A percentile compares a stretch with the other conserved stretches of the same genome.
Conservation (phyloP, 1,284 basidiomycete genomes). For the Xerocomus nothofagi region DNA sequence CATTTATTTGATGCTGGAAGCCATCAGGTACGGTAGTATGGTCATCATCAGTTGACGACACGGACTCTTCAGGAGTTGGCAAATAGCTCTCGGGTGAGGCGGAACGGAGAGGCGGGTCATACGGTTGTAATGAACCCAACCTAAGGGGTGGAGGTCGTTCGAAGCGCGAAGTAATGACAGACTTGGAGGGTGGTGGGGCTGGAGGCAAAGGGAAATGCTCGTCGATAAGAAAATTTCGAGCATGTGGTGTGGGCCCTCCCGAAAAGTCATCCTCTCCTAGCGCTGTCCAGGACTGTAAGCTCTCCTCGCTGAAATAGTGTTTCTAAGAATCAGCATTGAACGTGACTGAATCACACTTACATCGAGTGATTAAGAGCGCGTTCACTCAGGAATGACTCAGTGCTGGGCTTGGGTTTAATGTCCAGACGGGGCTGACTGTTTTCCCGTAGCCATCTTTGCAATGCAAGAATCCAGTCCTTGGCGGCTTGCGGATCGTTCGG, state of each 20-base stretch:
- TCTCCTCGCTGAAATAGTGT: conserved; percentile 38
- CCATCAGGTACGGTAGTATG: conserved; percentile 28
- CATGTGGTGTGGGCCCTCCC: conserved; percentile 48
- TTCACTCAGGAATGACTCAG: conserved; percentile 48
- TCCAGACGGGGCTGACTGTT: conserved; percentile 38
- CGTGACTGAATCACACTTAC: conserved; percentile 36
- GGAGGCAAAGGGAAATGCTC: conserved; percentile 50
- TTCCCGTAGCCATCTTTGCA: conserved; percentile 76
- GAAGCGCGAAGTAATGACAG: conserved; percentile 22
- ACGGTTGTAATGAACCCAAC: conserved; percentile 46
- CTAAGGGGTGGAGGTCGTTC: conserved; percentile 54
- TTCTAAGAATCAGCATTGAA: conserved; percentile 6
- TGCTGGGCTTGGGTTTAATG: conserved; percentile 34
- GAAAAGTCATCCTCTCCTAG: conserved; percentile 41
- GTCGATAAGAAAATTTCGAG: conserved; percentile 63
- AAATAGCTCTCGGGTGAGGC: conserved; percentile 56
- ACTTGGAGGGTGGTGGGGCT: conserved; percentile 36
- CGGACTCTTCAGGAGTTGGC: conserved; percentile 59
- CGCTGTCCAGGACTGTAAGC: conserved; percentile 43
- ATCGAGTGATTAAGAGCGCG: conserved; percentile 42
- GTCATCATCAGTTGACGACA: conserved; percentile 41
- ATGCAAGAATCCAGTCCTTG: conserved; percentile 68
- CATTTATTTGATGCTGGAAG: conserved; percentile 54
- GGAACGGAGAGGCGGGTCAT: conserved; percentile 47
- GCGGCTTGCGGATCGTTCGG: conserved; percentile 52